Base-by-base conservation (phyloP, 441 rosid species). In the Hura crepitans region DNA sequence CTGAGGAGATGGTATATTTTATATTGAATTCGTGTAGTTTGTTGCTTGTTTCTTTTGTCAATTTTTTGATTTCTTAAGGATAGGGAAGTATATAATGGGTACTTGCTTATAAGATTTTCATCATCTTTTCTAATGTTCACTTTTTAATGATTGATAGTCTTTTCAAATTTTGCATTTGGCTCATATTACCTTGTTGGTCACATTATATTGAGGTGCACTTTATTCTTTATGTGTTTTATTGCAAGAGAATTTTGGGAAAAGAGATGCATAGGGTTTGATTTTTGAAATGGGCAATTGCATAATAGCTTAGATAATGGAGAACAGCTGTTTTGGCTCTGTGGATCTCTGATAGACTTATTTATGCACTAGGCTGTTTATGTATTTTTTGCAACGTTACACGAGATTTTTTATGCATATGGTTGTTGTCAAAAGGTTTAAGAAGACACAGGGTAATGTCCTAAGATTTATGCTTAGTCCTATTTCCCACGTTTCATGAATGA, bases 1-100 rank as follows among this genome's bases (percentile, higher is more conserved):
- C 95, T 14, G 84, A 83, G 72, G 78, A 86, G 66, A 88, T 92
- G 95, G 96, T 95, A 79, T 72, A n/a, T 81, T 66, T 62, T 59
- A 7, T 68, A 46, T 62, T 60, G 62, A 45, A 39, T 59, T 28
- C 12, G 37, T 69, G 31, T 33, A 69, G 46, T 43, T n/a, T 49
- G 62, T 54, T 28, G 47, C 23, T 33, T 4, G 28, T 74, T 6
- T 14, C 27, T 25, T 8, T 53, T 62, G 11, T 33, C 18, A 11
- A 42, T 9, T 6, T 63, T 37, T 37, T 55, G 54, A 50, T 66
- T 75, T 42, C n/a, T 66, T 47, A 35, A 43, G 11, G 17, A 60
- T 54, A 54, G 28, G 53, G 56, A 47, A 55, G 20, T 71, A 25
- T n/a, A 54, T n/a, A 33, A 5, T 51, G 60, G 15, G 33, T 35